Evolutionary conservation across 805 yeast genomes (phyloP).

Genomic region (Starmerella riodocensis): DNA sequence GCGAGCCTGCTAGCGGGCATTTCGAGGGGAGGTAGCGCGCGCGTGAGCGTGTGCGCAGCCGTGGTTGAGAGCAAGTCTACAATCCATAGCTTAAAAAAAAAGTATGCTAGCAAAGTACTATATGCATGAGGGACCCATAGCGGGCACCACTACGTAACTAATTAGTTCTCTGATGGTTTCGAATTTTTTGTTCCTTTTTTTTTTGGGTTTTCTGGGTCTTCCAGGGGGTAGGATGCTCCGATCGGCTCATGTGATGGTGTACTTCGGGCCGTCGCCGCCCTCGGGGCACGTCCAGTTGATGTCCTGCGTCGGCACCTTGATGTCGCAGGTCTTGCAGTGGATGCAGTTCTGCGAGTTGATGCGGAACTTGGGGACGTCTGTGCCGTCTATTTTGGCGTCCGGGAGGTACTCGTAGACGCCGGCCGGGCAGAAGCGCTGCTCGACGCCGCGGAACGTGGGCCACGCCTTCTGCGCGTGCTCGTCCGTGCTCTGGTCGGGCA

Average conservation of each 20-base stretch:
- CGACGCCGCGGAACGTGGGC: constrained; percentile 75
- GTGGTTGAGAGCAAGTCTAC: no score
- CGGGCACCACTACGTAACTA: no score
- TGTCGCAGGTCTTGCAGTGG: constrained; percentile 97
- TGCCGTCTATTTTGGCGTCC: constrained; percentile 34
- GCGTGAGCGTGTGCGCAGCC: no score
- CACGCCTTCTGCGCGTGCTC: constrained; percentile 57
- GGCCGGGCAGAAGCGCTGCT: constrained; percentile 91
- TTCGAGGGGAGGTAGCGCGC: no score
- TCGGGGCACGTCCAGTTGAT: constrained; percentile 96
- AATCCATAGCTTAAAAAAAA: no score
- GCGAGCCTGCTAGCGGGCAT: no score
- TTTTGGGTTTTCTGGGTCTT: neutral
- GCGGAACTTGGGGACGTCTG: constrained; percentile 54
- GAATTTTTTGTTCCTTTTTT: neutral
- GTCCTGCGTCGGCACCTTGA: constrained; percentile 89
- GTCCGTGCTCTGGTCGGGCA: constrained; percentile 29
- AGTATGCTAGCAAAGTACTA: no score
- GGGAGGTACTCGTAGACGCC: constrained; percentile 92
- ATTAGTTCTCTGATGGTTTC: no score
- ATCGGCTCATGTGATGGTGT: constrained; percentile 47
- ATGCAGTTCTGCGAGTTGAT: constrained; percentile 95
- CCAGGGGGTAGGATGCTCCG: neutral
- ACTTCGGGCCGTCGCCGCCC: constrained; percentile 98
- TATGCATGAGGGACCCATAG: no score